Evolutionary conservation across 1,284 basidiomycete species (phyloP).

Genomic region (Marasmius sp.): DNA sequence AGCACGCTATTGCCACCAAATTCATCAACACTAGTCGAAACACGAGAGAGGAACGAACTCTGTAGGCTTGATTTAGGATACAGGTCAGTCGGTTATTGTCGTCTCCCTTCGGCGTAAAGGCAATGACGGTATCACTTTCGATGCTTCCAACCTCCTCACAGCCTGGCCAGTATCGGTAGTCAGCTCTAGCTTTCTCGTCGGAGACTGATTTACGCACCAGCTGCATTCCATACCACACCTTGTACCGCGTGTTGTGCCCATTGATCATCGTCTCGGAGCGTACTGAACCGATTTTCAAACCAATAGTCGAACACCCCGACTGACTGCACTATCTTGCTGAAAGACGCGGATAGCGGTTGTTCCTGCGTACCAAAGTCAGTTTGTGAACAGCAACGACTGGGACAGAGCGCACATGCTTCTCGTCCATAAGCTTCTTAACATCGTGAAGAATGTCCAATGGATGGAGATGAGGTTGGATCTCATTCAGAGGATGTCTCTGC

Average conservation of each 20-base stretch:
- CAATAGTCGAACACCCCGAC: slow-evolving; percentile 71
- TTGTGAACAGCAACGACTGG: neutral
- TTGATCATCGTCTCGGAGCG: slow-evolving; percentile 56
- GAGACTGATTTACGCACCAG: slow-evolving; percentile 45
- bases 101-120: slow-evolving; percentile 59
- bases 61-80: slow-evolving; percentile 63
- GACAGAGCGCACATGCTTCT: slow-evolving; percentile 41
- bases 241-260: slow-evolving; percentile 74
- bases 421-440: slow-evolving; percentile 60
- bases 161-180: slow-evolving; percentile 40
- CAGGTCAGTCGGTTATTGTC: slow-evolving; percentile 63
- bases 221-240: slow-evolving; percentile 65
- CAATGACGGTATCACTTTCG: slow-evolving; percentile 68
- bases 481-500: slow-evolving; percentile 57
- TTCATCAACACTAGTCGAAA: slow-evolving; percentile 6
- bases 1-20: slow-evolving; percentile 47
- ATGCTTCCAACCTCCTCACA: slow-evolving; percentile 61
- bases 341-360: slow-evolving; percentile 69
- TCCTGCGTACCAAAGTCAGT: slow-evolving; percentile 41
- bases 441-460: slow-evolving; percentile 76
- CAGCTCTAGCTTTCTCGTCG: neutral
- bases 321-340: slow-evolving; percentile 66
- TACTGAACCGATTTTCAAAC: slow-evolving; percentile 53
- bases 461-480: slow-evolving; percentile 75
- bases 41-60: slow-evolving; percentile 38